Conservation (phyloP, 2,329 filamentous ascomycete species). For the Fusarium sororula region DNA sequence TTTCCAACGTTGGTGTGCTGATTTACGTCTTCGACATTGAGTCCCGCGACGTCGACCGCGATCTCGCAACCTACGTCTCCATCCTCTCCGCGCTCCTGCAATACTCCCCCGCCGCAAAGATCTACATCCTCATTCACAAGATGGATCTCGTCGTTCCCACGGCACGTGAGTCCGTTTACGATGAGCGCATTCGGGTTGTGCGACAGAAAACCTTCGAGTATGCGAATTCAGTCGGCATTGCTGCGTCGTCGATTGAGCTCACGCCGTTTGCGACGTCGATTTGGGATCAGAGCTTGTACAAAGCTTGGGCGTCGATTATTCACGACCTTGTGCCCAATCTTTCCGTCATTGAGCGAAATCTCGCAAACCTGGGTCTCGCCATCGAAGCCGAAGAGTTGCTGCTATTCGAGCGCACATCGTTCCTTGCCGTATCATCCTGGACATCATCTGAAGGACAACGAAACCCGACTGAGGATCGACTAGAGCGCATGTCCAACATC, state of each 20-base stretch:
- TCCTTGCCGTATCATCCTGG: constrained; percentile 94
- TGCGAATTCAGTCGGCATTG: constrained; percentile 49
- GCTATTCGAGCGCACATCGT: constrained; percentile 94
- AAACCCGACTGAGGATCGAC: constrained; percentile 92
- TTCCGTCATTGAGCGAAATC: constrained; percentile 84
- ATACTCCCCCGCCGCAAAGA: constrained; percentile 80
- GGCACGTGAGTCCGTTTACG: constrained; percentile 82
- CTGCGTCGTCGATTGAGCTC: constrained; percentile 64
- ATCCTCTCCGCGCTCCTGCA: constrained; percentile 90
- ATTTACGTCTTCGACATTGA: constrained; percentile 99
- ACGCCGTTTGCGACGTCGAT: constrained; percentile 95
- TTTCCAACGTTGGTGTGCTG: constrained; percentile 93
- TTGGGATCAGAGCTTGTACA: constrained; percentile 98
- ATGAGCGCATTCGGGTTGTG: constrained; percentile 82
- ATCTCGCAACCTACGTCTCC: constrained; percentile 89
- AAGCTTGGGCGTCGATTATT: constrained; percentile 98
- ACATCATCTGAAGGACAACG: constrained; percentile 76
- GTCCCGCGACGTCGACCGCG: constrained; percentile 90
- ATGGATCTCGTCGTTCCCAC: constrained; percentile 93
- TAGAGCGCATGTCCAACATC: constrained; percentile 94
- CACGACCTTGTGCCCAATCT: constrained; percentile 98
- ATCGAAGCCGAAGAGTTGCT: constrained; percentile 95
- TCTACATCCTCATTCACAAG: constrained; percentile 98
- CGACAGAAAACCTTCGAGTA: constrained; percentile 74
- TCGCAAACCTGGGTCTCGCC: constrained; percentile 81